A percentile compares a stretch with the other conserved stretches of the same genome.
Conservation (phyloP, 2,329 filamentous ascomycete species). For the Metarhizium guizhouense region DNA sequence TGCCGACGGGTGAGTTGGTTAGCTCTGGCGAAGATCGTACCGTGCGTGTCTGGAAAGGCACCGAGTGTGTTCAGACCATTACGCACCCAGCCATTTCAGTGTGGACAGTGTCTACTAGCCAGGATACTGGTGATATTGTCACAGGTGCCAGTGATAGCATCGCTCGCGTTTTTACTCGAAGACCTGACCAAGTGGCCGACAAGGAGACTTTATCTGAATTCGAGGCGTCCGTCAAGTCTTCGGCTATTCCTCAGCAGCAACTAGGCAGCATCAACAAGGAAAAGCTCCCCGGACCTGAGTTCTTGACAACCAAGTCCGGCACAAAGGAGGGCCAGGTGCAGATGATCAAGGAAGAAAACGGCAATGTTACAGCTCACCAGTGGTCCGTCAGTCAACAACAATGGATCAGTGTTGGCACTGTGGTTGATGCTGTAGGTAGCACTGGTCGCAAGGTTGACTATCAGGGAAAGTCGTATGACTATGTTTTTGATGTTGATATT, state of each 20-base stretch:
- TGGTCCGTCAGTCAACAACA: slow-evolving; percentile 67
- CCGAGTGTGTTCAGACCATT: slow-evolving; percentile 84
- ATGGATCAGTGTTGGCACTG: slow-evolving; percentile 88
- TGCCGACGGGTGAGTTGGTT: slow-evolving; percentile 79
- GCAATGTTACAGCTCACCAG: slow-evolving; percentile 75
- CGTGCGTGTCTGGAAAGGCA: slow-evolving; percentile 76
- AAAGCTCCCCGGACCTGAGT: slow-evolving; percentile 80
- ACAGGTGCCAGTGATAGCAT: slow-evolving; percentile 84
- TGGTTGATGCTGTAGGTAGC: slow-evolving; percentile 81
- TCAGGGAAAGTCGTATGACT: slow-evolving; percentile 85
- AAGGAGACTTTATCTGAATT: slow-evolving; percentile 62
- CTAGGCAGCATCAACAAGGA: slow-evolving; percentile 83
- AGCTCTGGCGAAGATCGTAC: slow-evolving; percentile 95
- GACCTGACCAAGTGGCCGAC: slow-evolving; percentile 59
- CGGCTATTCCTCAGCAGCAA: slow-evolving; percentile 81
- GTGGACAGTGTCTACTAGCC: slow-evolving; percentile 80
- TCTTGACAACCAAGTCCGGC: slow-evolving; percentile 69
- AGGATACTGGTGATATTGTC: slow-evolving; percentile 83
- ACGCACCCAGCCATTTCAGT: slow-evolving; percentile 96
- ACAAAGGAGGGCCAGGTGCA: slow-evolving; percentile 96
- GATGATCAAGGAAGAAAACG: slow-evolving; percentile 77
- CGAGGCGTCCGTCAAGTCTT: slow-evolving; percentile 71
- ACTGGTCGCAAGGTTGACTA: slow-evolving; percentile 70
- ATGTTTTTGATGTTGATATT: slow-evolving; percentile 93
- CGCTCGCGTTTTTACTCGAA: slow-evolving; percentile 75